Percentiles rank a stretch among this genome's conserved stretches.
These are phyloP conservation scores for Posidonia oceanica DNA, from an alignment of 116 monocot genomes.

Conservation along the genomic window DNA sequence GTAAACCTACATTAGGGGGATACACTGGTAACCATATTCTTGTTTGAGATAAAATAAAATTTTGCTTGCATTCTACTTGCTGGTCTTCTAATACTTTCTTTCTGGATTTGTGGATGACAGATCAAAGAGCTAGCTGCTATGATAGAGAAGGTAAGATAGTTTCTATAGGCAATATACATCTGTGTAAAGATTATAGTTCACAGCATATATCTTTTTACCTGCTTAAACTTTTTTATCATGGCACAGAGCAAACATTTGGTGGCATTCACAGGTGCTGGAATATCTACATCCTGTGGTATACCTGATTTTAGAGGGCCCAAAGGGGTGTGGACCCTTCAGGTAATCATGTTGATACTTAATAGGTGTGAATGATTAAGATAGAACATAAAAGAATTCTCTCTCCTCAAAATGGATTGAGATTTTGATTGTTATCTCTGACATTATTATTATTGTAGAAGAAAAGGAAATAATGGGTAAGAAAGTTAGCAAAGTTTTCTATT, in stretches of 20 bases:
- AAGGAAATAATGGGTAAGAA: too few relatives aligned
- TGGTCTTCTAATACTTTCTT: neutral
- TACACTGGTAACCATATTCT: too few relatives aligned
- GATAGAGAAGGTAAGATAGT: conserved; percentile 54
- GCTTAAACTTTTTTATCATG: conserved; percentile 2
- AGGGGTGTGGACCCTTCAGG: conserved; percentile 99
- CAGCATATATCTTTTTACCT: neutral
- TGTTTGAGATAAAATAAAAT: too few relatives aligned
- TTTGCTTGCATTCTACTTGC: neutral
- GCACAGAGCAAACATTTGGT: conserved; percentile 93
- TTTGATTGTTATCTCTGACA: too few relatives aligned
- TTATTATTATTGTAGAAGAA: too few relatives aligned
- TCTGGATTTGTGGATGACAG: conserved; percentile 27
- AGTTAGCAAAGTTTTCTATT: too few relatives aligned
- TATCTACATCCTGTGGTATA: conserved; percentile 97
- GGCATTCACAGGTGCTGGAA: conserved; percentile 95
- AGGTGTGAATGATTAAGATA: neutral
- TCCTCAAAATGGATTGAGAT: neutral
- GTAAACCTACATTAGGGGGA: too few relatives aligned
- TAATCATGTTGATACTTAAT: conserved; percentile 11
- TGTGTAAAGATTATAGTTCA: neutral
- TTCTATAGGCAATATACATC: neutral
- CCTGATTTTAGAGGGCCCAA: conserved; percentile 99
- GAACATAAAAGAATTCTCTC: neutral
- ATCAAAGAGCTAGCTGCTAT: conserved; percentile 72